These are phyloP conservation scores for Phyllachora maydis DNA, from an alignment of 2,329 filamentous ascomycete genomes.

Conservation along the genomic window DNA sequence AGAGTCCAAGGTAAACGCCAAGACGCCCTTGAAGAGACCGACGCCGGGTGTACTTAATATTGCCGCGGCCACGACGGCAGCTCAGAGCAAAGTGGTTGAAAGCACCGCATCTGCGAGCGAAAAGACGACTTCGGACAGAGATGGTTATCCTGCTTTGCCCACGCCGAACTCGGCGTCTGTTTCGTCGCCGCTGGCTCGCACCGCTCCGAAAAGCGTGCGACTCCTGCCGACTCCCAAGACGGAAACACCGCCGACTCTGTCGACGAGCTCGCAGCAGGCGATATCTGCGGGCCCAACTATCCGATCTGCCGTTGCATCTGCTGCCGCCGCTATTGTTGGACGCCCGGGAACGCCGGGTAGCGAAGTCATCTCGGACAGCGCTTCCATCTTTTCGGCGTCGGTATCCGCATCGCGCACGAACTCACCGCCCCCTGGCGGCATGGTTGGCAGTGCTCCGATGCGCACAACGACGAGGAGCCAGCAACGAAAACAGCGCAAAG, in stretches of 20 bases:
- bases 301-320: too few relatives aligned
- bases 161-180: slow-evolving; percentile 23
- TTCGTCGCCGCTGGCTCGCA: slow-evolving; percentile 28
- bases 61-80: slow-evolving; percentile 21
- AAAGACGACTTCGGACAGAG: slow-evolving; percentile 11
- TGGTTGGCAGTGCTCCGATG: slow-evolving; percentile 47
- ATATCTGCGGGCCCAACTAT: too few relatives aligned
- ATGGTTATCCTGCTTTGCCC: slow-evolving; percentile 29
- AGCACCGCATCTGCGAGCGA: slow-evolving; percentile 13
- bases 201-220: slow-evolving; percentile 44
- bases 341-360: slow-evolving; percentile 54
- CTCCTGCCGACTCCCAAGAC: slow-evolving; percentile 45
- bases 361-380: slow-evolving; percentile 57
- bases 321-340: slow-evolving; percentile 6
- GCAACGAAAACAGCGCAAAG: slow-evolving; percentile 55
- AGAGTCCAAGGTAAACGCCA: neutral
- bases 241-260: slow-evolving; percentile 24
- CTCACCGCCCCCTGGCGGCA: slow-evolving; percentile 47
- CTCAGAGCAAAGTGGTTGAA: too few relatives aligned
- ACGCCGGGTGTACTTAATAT: slow-evolving; percentile 24
- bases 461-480: slow-evolving; percentile 58
- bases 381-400: slow-evolving; percentile 53
- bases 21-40: slow-evolving; percentile 14
- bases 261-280: too few relatives aligned
- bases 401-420: slow-evolving; percentile 46